Percentiles rank a stretch among this genome's conserved stretches.
Conservation (phyloP, 2,329 filamentous ascomycete species). For the Byssochlamys sp. region DNA sequence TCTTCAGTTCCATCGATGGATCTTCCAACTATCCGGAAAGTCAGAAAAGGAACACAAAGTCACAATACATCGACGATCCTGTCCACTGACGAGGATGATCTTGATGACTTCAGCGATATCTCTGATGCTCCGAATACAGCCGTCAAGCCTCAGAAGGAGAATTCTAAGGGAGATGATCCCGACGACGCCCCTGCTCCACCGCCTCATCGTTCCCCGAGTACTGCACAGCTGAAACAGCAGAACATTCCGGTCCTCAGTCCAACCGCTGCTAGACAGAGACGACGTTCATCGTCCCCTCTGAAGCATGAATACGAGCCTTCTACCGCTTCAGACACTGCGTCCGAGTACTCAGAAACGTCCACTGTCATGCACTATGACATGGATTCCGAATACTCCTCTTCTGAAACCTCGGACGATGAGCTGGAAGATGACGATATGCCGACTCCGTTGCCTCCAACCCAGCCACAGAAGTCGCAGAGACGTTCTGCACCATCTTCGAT, state of each 20-base stretch:
- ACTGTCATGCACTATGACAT: constrained; percentile 45
- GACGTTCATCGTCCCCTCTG: constrained; percentile 78
- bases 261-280: constrained; percentile 41
- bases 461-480: constrained; percentile 29
- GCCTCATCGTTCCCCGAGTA: constrained; percentile 45
- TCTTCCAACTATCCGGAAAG: constrained; percentile 36
- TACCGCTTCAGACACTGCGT: constrained; percentile 51
- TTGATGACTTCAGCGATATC: not conserved
- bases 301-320: constrained; percentile 97
- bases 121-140: constrained; percentile 14
- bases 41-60: constrained; percentile 28
- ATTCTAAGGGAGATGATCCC: constrained; percentile 21
- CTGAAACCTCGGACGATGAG: constrained; percentile 43
- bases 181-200: constrained; percentile 35
- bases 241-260: constrained; percentile 42
- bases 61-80: constrained; percentile 6
- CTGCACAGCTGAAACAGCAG: constrained; percentile 34
- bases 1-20: constrained; percentile 40
- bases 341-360: constrained; percentile 47
- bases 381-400: constrained; percentile 33
- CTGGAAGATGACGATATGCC: constrained; percentile 41
- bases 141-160: constrained; percentile 16
- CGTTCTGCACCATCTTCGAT: constrained; percentile 29
- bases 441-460: constrained; percentile 22
- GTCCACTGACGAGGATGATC: not conserved